phyloP scores from a whole-genome alignment of 2,329 filamentous ascomycete genomes.

The Didymosphaeria variabile region DNA sequence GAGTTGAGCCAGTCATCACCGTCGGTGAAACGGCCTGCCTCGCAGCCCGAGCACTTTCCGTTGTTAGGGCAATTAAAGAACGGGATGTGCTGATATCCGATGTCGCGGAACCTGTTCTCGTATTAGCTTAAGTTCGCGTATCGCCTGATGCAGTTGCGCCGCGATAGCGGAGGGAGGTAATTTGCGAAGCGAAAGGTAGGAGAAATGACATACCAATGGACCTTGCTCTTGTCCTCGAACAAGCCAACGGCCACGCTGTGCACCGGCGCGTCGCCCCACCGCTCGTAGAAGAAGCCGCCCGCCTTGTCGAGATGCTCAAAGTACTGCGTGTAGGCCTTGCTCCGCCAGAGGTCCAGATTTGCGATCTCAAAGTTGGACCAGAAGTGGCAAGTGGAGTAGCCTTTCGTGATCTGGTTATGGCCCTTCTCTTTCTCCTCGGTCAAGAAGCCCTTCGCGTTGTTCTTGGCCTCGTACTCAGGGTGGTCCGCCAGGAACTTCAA shows the following conservation, averaged over 20 bases:
- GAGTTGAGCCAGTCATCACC: constrained; percentile 84
- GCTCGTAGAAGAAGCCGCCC: constrained; percentile 97
- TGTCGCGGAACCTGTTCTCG: constrained; percentile 90
- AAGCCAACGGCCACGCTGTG: constrained; percentile 92
- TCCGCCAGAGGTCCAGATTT: constrained; percentile 91
- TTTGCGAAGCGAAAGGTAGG: not conserved
- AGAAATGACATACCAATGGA: constrained; percentile 83
- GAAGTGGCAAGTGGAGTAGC: constrained; percentile 98
- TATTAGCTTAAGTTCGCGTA: not conserved
- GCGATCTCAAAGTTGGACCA: constrained; percentile 99
- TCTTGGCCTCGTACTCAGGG: constrained; percentile 79
- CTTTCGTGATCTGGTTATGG: constrained; percentile 82
- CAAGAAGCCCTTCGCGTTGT: constrained; percentile 89
- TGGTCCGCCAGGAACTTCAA: constrained; percentile 87
- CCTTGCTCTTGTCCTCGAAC: constrained; percentile 88
- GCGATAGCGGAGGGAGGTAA: not conserved
- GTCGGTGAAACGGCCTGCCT: constrained; percentile 87
- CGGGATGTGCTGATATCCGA: constrained; percentile 97
- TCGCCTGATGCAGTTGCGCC: too few species aligned
- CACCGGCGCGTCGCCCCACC: constrained; percentile 97
- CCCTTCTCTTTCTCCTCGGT: constrained; percentile 81
- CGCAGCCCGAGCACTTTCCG: constrained; percentile 88
- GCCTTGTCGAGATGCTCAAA: constrained; percentile 94
- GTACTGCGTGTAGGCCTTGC: constrained; percentile 90
- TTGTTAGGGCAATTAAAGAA: constrained; percentile 99